Percentiles rank a stretch among this genome's conserved stretches.
Conservation (phyloP, 2,329 filamentous ascomycete genomes). For the Curvularia eragrostidis region DNA sequence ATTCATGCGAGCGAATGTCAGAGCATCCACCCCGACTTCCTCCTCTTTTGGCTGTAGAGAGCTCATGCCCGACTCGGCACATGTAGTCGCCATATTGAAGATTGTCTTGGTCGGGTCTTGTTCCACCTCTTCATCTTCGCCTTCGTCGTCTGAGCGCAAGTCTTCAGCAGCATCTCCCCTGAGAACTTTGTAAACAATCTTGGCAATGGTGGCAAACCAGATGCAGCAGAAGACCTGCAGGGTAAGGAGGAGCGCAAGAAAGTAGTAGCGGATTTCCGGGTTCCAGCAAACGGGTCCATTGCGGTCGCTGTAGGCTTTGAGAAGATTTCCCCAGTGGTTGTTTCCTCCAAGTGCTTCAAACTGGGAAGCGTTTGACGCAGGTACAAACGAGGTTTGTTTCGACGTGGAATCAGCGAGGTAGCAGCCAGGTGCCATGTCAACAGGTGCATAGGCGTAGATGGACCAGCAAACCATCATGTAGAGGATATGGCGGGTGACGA, state of each 20-base stretch:
- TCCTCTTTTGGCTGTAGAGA: constrained; percentile 64
- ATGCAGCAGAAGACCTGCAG: constrained; percentile 81
- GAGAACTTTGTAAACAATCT: constrained; percentile 81
- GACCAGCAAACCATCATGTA: constrained; percentile 85
- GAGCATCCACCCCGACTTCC: constrained; percentile 75
- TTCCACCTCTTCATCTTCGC: constrained; percentile 67
- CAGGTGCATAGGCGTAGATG: constrained; percentile 70
- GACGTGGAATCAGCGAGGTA: constrained; percentile 65
- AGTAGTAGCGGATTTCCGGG: constrained; percentile 73
- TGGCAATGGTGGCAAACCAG: constrained; percentile 90
- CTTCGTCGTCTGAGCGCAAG: constrained; percentile 84
- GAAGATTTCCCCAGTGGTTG: constrained; percentile 62
- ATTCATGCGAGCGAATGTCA: constrained; percentile 65
- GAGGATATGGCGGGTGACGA: constrained; percentile 79
- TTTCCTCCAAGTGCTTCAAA: constrained; percentile 51
- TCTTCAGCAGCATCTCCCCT: constrained; percentile 82
- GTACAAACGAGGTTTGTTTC: constrained; percentile 46
- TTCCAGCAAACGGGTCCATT: constrained; percentile 83
- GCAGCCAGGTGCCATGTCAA: constrained; percentile 71
- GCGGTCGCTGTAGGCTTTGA: constrained; percentile 75
- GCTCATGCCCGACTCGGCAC: constrained; percentile 40
- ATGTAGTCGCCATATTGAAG: constrained; percentile 37
- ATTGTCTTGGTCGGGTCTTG: constrained; percentile 28
- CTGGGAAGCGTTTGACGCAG: constrained; percentile 60
- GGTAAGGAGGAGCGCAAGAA: constrained; percentile 76